phyloP scores from a whole-genome alignment of 177 flowering plant genomes.

The Vitis hybrid region DNA sequence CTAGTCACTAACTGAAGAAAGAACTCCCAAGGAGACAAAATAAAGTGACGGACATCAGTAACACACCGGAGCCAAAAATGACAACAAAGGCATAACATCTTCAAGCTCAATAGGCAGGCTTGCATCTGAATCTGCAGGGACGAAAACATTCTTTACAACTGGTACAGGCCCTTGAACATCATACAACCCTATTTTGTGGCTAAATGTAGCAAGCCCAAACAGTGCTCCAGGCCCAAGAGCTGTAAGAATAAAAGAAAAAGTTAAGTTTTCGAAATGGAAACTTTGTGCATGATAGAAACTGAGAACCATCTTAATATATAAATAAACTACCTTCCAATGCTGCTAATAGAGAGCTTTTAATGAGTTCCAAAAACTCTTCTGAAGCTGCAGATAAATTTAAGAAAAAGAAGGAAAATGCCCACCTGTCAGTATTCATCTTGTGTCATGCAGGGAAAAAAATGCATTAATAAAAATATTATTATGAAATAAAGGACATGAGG shows the following conservation, averaged over 20 bases:
- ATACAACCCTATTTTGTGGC: slow-evolving; percentile 94
- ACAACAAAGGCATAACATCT: slow-evolving; percentile 91
- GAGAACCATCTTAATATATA: background rate
- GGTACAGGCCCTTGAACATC: slow-evolving; percentile 99
- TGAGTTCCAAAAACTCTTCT: slow-evolving; percentile 96
- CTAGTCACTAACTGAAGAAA: background rate
- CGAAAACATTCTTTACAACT: slow-evolving; percentile 87
- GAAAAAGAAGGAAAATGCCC: background rate
- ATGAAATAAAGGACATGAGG: too few species aligned
- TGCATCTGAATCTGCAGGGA: slow-evolving; percentile 71
- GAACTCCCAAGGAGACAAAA: background rate
- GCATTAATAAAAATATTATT: too few species aligned
- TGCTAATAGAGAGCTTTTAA: slow-evolving; percentile 90
- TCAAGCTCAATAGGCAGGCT: slow-evolving; percentile 73
- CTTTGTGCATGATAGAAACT: background rate
- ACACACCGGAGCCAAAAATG: slow-evolving; percentile 96
- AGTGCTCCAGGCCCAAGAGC: slow-evolving; percentile 92
- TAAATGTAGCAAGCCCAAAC: slow-evolving; percentile 97
- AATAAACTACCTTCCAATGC: slow-evolving; percentile 80
- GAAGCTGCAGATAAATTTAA: slow-evolving; percentile 62
- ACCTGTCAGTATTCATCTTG: too few species aligned
- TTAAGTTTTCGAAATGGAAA: background rate
- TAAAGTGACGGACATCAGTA: background rate
- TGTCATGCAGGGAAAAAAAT: background rate
- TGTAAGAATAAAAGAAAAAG: slow-evolving; percentile 28